Conservation (phyloP, 768 basidiomycete genomes). For the Astraeus odoratus region DNA sequence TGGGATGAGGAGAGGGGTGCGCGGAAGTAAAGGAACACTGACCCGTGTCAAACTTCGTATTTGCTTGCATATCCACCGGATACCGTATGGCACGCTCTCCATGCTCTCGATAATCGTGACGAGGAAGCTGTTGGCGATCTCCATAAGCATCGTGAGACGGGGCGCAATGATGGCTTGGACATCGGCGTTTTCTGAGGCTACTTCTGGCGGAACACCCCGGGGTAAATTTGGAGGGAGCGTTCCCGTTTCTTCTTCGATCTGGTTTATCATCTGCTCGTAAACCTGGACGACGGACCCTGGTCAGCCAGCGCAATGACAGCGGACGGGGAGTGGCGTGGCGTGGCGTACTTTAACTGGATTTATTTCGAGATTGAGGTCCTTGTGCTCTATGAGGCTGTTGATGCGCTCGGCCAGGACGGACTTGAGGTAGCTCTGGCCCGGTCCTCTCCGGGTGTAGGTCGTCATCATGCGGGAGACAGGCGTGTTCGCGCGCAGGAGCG, state of each 20-base stretch:
- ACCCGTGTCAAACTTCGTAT: constrained; percentile 95
- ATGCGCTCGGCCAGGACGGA: constrained; percentile 96
- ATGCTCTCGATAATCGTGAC: constrained; percentile 97
- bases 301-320: not conserved
- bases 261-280: constrained; percentile 99
- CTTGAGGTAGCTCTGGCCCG: constrained; percentile 98
- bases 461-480: constrained; percentile 99
- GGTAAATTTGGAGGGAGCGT: constrained; percentile 86
- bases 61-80: constrained; percentile 99
- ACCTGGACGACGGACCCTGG: constrained; percentile 52
- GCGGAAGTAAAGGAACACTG: constrained; percentile 18
- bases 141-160: constrained; percentile 97
- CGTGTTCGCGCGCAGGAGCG: constrained; percentile 94
- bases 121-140: constrained; percentile 97
- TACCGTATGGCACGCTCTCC: constrained; percentile 98
- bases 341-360: constrained; percentile 95
- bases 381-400: constrained; percentile 98
- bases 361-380: constrained; percentile 98
- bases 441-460: constrained; percentile 96
- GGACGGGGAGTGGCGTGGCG: not conserved
- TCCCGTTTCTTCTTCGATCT: constrained; percentile 97
- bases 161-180: constrained; percentile 98
- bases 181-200: constrained; percentile 89
- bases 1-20: constrained; percentile 6
- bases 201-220: constrained; percentile 87